phyloP scores from a whole-genome alignment of 345 rosid genomes.

The Euphorbia tirucalli region DNA sequence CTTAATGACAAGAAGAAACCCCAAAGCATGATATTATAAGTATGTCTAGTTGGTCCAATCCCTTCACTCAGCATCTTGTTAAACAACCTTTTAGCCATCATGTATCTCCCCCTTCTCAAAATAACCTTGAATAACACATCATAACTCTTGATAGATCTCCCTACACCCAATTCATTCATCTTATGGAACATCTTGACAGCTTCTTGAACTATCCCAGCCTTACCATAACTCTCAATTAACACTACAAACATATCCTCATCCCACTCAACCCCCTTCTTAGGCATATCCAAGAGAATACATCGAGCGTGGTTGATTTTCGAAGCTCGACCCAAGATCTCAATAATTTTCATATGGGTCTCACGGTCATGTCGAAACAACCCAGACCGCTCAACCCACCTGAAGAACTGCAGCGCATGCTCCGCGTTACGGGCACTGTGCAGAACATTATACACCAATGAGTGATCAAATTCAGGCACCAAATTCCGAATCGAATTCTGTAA shows the following conservation, averaged over 20 bases:
- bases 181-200: conserved; percentile 71
- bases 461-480: conserved; percentile 73
- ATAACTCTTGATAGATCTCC: conserved; percentile 69
- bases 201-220: conserved; percentile 83
- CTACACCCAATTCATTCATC: conserved; percentile 77
- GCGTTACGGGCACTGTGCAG: conserved; percentile 62
- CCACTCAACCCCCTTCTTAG: conserved; percentile 73
- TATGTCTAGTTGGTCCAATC: conserved; percentile 67
- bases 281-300: conserved; percentile 84
- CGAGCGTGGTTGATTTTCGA: conserved; percentile 80
- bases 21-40: conserved; percentile 82
- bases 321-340: conserved; percentile 69
- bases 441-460: conserved; percentile 72
- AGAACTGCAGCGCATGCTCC: conserved; percentile 93
- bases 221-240: conserved; percentile 76
- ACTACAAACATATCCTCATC: conserved; percentile 76
- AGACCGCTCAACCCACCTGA: conserved; percentile 88
- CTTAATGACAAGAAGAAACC: conserved; percentile 79
- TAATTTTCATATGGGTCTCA: conserved; percentile 69
- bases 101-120: conserved; percentile 71
- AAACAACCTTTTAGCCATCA: conserved; percentile 90
- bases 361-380: conserved; percentile 72
- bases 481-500: conserved; percentile 83
- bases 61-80: conserved; percentile 78
- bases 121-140: conserved; percentile 75